Base-by-base conservation (phyloP, 495 filamentous ascomycete species). In the Pseudomonodictys pantanalensis region DNA sequence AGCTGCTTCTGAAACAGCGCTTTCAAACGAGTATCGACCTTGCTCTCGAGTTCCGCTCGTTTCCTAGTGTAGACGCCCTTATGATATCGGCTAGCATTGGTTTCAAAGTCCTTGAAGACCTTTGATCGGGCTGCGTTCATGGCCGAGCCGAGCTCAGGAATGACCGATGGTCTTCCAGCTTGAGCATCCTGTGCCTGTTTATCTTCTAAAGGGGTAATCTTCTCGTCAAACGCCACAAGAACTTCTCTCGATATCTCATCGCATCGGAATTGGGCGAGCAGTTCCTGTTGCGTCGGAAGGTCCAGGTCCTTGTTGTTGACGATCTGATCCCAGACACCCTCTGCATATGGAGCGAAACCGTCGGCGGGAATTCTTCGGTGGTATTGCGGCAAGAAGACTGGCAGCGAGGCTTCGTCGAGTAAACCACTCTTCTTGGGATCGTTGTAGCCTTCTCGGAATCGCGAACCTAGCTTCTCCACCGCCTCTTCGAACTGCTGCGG, bases 261-360 rank as follows among this genome's bases (percentile, higher is more conserved):
- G 70, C 93, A 98, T 45, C 93, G 83, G 78, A 97, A 98, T 72
- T 98, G 93, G 2, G 93, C 93, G 47, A 98, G 83, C 43, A 98
- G 76, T 68, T 98, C 93, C 70, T 98, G 93, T 73, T 98, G 93
- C 0, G 93, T 97, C 15, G 93, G 93, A 29, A 98, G 75, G 76
- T 98, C 93, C 59, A 98, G 77, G 67, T 98, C 93, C 74, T 98
- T 98, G 75, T 98, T 98, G 74, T 91, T 88, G 66, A 95, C 90
- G 66, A 98, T 98, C 73, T 97, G 93, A 69, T 96, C 90, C 93
- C 93, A 98, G 15, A 98, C 84, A 33, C 91, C 89, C 67, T 91
- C 85, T 8, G 93, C 92, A 69, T 97, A 98, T 50, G 89, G 79
- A 2, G 92, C 85, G 71, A 97, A 92, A 4, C 93, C 93, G 71